phyloP scores from a whole-genome alignment of 768 basidiomycete genomes.

The Sporobolomyces pararoseus region DNA sequence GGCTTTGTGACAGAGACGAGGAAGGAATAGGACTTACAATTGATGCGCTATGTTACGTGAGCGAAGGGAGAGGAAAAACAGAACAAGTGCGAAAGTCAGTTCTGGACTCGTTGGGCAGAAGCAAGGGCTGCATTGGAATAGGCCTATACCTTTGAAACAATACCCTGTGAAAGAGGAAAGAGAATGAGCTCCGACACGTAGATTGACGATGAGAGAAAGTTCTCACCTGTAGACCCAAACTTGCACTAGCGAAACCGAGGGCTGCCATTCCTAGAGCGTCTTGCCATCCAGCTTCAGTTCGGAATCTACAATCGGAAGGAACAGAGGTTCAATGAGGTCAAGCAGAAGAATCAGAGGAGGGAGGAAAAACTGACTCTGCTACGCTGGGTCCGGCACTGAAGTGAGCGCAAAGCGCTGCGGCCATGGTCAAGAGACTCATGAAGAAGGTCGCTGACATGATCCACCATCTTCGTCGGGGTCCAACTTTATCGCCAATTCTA shows the following conservation, averaged over 20 bases:
- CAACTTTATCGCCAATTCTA: conserved; percentile 76
- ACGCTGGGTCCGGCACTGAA: conserved; percentile 13
- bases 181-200: neutral
- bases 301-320: conserved; percentile 46
- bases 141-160: conserved; percentile 62
- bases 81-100: neutral
- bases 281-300: conserved; percentile 68
- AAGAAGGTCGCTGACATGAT: conserved; percentile 27
- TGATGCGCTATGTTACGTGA: conserved; percentile 17
- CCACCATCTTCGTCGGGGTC: conserved; percentile 47
- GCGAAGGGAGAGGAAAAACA: neutral
- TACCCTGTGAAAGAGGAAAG: conserved; percentile 53
- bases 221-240: conserved; percentile 65
- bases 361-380: conserved; percentile 18
- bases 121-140: conserved; percentile 1
- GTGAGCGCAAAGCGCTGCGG: conserved; percentile 43
- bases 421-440: conserved; percentile 28
- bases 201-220: neutral
- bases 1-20: conserved; percentile 43
- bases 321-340: neutral
- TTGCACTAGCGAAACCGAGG: conserved; percentile 73
- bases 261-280: conserved; percentile 64
- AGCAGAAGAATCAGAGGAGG: neutral
- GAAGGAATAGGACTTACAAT: conserved; percentile 37
- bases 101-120: too few relatives aligned